Evolutionary conservation across 2,329 filamentous ascomycete species (phyloP).

Genomic region (Colletotrichum falcatum): DNA sequence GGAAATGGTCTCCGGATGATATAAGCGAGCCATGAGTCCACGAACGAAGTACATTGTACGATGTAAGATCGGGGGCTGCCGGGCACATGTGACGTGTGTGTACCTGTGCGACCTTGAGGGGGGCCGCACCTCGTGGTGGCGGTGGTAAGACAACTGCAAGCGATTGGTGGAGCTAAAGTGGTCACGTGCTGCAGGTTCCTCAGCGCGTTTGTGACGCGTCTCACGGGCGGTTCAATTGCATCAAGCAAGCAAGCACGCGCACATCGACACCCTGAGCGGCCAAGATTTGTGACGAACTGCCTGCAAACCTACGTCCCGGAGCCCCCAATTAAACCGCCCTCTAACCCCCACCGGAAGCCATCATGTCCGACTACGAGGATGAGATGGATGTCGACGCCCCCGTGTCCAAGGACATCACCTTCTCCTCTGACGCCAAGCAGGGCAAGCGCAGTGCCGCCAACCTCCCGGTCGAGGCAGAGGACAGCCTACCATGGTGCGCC

Average conservation of each 20-base stretch:
- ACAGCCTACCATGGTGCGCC: constrained; percentile 88
- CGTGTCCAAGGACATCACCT: constrained; percentile 65
- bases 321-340: not conserved
- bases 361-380: constrained; percentile 71
- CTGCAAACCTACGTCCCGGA: not conserved
- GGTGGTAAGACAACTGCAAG: too few relatives aligned
- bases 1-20: not conserved
- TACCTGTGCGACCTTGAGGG: too few relatives aligned
- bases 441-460: constrained; percentile 95
- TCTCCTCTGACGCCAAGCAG: constrained; percentile 83
- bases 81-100: too few relatives aligned
- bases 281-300: not conserved
- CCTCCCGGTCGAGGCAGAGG: constrained; percentile 91
- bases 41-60: too few relatives aligned
- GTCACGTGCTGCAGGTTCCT: constrained; percentile 15
- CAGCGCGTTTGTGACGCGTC: constrained; percentile 38
- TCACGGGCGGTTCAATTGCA: constrained; percentile 8
- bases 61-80: too few relatives aligned
- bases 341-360: not conserved
- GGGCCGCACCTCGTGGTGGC: too few relatives aligned
- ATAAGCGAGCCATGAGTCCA: not conserved
- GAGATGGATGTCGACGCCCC: constrained; percentile 71
- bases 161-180: constrained; percentile 1
- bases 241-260: too few relatives aligned
- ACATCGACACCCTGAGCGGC: not conserved